Base-by-base conservation (phyloP, 306 rosid genomes). In the Quercus engelmannii region DNA sequence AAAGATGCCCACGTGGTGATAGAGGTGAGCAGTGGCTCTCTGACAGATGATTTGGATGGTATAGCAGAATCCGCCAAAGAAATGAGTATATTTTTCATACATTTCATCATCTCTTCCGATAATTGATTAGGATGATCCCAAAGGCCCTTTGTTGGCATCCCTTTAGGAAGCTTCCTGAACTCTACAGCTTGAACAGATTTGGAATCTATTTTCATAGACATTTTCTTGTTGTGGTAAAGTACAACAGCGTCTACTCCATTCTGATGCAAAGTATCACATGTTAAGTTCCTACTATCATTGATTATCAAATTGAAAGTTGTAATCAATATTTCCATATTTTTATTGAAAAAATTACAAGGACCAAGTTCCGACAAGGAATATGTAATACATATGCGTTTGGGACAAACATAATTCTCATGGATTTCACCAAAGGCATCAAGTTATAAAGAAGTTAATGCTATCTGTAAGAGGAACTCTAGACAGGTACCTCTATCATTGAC, bases 61-160 rank as follows among this genome's bases (percentile, higher is more conserved):
- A 77, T 33, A 6, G 89, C 72, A 43, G 86, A 87, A 84, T 87
- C 96, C 33, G 93, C 90, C 84, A 91, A 80, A 73, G 93, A 89
- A 68, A 89, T 82, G 79, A 87, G 89, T 81, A 91, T 91, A 80
- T 91, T 86, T 83, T 87, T 91, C 96, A 91, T 91, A 74, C 96
- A 91, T 83, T 87, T 83, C 49, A 89, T 92, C 93, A 91, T 91
- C 87, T 91, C 92, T 83, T 89, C 92, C 15, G 96, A 89, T 68
- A 91, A 81, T 56, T 79, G 83, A 80, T 91, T 91, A 56, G 96
- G 96, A 54, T 86, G 78, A 69, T 87, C 89, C 96, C 93, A 89
- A 14, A 87, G 85, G n/a, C 89, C 91, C 46, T 83, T 89, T 6
- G 75, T 71, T 6, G 79, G 89, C 74, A 85, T 78, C 80, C 88